A percentile compares a stretch with the other conserved stretches of the same genome.
These are phyloP conservation scores for Priceomyces melissophilus DNA, from an alignment of 805 yeast species.

Conservation along the genomic window DNA sequence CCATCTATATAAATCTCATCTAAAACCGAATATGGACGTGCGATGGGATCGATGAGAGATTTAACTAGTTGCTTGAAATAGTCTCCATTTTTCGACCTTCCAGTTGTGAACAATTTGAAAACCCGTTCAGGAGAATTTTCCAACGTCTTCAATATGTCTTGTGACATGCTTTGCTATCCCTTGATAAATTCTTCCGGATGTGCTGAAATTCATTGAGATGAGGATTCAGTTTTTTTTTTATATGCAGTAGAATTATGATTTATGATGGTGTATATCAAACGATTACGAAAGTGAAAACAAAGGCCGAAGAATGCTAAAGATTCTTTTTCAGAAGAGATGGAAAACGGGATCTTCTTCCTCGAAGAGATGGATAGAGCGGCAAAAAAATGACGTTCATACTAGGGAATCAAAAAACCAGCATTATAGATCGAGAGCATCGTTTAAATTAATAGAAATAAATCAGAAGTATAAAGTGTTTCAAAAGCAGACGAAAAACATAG, in stretches of 20 bases:
- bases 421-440: slow-evolving; percentile 85
- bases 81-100: slow-evolving; percentile 8
- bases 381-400: slow-evolving; percentile 59
- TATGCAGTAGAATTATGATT: slow-evolving; percentile 3
- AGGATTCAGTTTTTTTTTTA: background rate
- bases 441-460: slow-evolving; percentile 75
- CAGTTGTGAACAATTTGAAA: slow-evolving; percentile 16
- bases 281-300: background rate
- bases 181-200: background rate
- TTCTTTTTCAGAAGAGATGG: slow-evolving; percentile 2
- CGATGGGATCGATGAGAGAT: slow-evolving; percentile 55
- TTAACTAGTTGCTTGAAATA: slow-evolving; percentile 40
- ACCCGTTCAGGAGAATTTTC: slow-evolving; percentile 21
- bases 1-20: slow-evolving; percentile 86
- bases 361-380: slow-evolving; percentile 72
- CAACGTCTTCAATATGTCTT: slow-evolving; percentile 20
- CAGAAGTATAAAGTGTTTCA: slow-evolving; percentile 56
- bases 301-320: background rate
- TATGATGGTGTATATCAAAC: background rate
- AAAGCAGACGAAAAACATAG: slow-evolving; percentile 52
- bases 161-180: slow-evolving; percentile 12
- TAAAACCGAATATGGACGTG: slow-evolving; percentile 54
- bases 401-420: slow-evolving; percentile 61
- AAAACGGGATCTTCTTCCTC: slow-evolving; percentile 46
- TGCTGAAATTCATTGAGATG: background rate